These are phyloP conservation scores for Gastroboletus turbinatus DNA, from an alignment of 1,284 basidiomycete species.

Conservation along the genomic window DNA sequence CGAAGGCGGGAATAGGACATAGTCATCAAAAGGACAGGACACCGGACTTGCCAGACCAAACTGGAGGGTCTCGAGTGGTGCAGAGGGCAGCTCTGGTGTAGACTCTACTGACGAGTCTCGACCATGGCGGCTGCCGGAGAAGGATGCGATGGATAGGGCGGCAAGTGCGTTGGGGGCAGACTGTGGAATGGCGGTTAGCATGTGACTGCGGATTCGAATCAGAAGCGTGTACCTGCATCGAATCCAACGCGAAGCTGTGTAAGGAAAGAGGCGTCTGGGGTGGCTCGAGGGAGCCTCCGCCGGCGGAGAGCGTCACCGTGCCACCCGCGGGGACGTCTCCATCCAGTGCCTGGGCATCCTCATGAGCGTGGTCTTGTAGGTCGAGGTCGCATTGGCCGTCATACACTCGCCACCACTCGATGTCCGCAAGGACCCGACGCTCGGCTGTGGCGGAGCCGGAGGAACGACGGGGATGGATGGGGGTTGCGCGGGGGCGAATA, in stretches of 20 bases:
- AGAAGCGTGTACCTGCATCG: constrained; percentile 25
- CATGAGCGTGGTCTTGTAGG: constrained; percentile 36
- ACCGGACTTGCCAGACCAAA: constrained; percentile 38
- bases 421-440: constrained; percentile 75
- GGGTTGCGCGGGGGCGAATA: constrained; percentile 36
- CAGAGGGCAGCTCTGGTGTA: constrained; percentile 46
- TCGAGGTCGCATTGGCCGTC: constrained; percentile 61
- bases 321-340: constrained; percentile 17
- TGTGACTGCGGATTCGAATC: constrained; percentile 8
- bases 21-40: constrained; percentile 26
- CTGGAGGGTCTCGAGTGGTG: constrained; percentile 45
- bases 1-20: constrained; percentile 22
- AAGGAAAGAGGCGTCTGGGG: constrained; percentile 17
- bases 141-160: constrained; percentile 51
- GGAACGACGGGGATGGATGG: constrained; percentile 52
- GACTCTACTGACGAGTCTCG: constrained; percentile 55
- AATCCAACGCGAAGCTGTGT: constrained; percentile 20
- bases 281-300: constrained; percentile 21
- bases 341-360: constrained; percentile 22
- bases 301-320: constrained; percentile 25
- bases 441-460: constrained; percentile 61
- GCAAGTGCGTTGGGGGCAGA: constrained; percentile 41
- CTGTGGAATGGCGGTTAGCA: constrained; percentile 24
- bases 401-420: constrained; percentile 80
- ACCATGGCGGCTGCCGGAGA: constrained; percentile 44